Evolutionary conservation across 169 alveolate species (phyloP), one percentile per base, ranked within the genome.

Genomic region (Cryptosporidium sp.): DNA sequence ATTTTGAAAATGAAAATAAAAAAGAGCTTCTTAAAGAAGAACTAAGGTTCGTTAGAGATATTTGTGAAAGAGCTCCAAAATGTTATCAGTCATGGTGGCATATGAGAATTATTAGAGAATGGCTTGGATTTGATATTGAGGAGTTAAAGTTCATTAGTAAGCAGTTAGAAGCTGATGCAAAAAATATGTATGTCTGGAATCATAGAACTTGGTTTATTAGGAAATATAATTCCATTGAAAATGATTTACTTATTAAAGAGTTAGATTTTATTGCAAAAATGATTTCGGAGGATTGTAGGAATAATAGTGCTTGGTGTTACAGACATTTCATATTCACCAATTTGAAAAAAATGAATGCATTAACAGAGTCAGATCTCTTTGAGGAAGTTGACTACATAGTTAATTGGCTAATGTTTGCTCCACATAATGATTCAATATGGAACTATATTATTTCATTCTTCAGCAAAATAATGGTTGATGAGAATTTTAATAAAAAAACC

Each of bases 81-180:
- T 80, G 89, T 62, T 80, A 80, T 41, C 89, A 80, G 48, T 31
- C 29, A 1, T 80, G 89, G 89, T 80, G 89, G 89, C 75, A 80
- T 26, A 80, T 59, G 50, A 80, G 89, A 50, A 23, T 59, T 5
- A 18, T 80, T 33, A 62, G 73, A 48, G 75, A 80, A 43, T 80
- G 65, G 69, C 51, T 80, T 43, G 89, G 89, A n/a, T 62, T 41
- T 35, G 89, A 80, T 12, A 58, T 26, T 35, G 89, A 80, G 23
- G 89, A 80, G 43, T 48, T 80, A 16, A 48, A 41, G 5, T 80
- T 41, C 70, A 2, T 80, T 2, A 62, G 37, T 65, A 48, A 45
- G 31, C 52, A 14, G 21, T 14, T 80, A 14, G 35, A 62, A 58
- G 6, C 6, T 16, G 89, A 80, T 41, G 35, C 89, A 80, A 80